phyloP scores from a whole-genome alignment of 2,329 filamentous ascomycete species.

The Phoma sp. region DNA sequence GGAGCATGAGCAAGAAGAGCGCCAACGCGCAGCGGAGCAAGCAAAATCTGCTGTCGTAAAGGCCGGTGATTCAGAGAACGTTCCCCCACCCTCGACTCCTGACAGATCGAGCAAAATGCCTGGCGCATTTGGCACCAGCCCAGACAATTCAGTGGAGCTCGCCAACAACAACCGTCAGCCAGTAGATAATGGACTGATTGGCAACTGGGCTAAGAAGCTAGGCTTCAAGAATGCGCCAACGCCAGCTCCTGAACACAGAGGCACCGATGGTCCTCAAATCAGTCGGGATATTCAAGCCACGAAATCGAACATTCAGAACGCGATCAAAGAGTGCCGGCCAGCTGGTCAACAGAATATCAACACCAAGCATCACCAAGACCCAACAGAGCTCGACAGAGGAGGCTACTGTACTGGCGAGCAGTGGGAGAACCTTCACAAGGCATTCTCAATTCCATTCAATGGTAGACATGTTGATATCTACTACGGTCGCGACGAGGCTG shows the following conservation, averaged over 20 bases:
- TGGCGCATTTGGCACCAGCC: conserved; percentile 44
- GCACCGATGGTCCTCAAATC: conserved; percentile 44
- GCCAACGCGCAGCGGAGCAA: conserved; percentile 50
- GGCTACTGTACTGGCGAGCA: conserved; percentile 48
- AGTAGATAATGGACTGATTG: conserved; percentile 38
- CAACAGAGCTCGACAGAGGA: conserved; percentile 45
- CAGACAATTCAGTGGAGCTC: conserved; percentile 40
- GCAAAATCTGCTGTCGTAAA: conserved; percentile 32
- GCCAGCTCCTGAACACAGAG: conserved; percentile 14
- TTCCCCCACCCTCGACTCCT: conserved; percentile 31
- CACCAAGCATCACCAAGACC: conserved; percentile 44
- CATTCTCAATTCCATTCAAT: conserved; percentile 42
- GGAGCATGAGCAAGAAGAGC: conserved; percentile 67
- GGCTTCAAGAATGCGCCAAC: conserved; percentile 40
- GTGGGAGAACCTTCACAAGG: conserved; percentile 47
- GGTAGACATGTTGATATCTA: conserved; percentile 45
- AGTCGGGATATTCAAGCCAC: conserved; percentile 43
- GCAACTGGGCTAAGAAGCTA: conserved; percentile 47
- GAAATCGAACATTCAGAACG: conserved; percentile 44
- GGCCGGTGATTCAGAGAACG: conserved; percentile 18
- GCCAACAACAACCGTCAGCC: conserved; percentile 29
- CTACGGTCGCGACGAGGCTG: conserved; percentile 40
- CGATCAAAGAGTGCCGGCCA: conserved; percentile 46
- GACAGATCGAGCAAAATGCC: conserved; percentile 43
- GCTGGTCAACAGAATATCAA: conserved; percentile 42